These are phyloP conservation scores for Bryoglossum gracile DNA, from an alignment of 495 filamentous ascomycete genomes.

Conservation along the genomic window DNA sequence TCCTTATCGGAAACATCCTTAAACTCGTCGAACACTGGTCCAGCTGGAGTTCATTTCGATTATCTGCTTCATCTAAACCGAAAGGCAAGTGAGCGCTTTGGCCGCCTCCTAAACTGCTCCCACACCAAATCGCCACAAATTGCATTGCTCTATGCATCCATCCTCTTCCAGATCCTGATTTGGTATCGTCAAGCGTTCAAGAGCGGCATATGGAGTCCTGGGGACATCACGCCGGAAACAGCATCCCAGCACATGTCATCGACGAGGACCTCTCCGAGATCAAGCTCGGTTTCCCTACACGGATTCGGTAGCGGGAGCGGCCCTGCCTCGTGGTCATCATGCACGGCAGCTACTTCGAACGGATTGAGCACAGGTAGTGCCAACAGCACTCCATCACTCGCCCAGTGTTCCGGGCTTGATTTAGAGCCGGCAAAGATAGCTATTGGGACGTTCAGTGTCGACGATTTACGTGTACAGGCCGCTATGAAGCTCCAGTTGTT, in stretches of 20 bases:
- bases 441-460: constrained; percentile 22
- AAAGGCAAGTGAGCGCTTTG: constrained; percentile 26
- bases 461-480: constrained; percentile 22
- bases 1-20: too few relatives aligned
- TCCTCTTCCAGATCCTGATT: constrained; percentile 28
- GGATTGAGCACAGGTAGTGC: constrained; percentile 1
- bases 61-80: constrained; percentile 29
- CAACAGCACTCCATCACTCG: constrained; percentile 5
- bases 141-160: constrained; percentile 29
- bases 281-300: too few relatives aligned
- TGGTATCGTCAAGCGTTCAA: constrained; percentile 33
- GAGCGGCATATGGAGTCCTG: too few relatives aligned
- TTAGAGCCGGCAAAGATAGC: constrained; percentile 18
- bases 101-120: constrained; percentile 25
- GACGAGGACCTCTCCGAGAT: too few relatives aligned
- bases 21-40: constrained; percentile 14
- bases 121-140: constrained; percentile 27
- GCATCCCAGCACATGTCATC: too few relatives aligned
- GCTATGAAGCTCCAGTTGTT: constrained; percentile 20
- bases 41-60: constrained; percentile 23
- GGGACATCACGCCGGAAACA: too few relatives aligned
- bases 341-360: constrained; percentile 4
- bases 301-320: not conserved
- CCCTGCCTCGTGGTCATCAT: constrained; percentile 11
- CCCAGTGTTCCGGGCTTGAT: constrained; percentile 17